Conservation (phyloP, 192 early-diverging fungal species). For the Backusella tarrabulga region DNA sequence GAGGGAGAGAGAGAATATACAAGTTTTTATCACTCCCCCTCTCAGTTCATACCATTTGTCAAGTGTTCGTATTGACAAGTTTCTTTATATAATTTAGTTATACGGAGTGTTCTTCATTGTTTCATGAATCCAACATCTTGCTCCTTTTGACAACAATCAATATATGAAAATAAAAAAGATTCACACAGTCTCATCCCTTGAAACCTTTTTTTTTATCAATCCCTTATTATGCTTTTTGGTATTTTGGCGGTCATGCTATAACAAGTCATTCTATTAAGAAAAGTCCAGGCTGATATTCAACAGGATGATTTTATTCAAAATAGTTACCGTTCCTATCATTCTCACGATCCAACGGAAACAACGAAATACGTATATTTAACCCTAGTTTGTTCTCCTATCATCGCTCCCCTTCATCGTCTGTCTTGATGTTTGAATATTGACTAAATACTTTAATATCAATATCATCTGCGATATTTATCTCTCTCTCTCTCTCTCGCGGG, state of each 20-base stretch:
- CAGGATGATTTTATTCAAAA: neutral
- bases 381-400: neutral
- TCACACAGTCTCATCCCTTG: neutral
- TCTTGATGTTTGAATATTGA: neutral
- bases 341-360: neutral
- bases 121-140: neutral
- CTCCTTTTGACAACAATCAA: neutral
- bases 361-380: neutral
- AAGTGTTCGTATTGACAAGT: neutral
- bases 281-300: neutral
- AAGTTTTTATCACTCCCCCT: neutral
- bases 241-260: neutral
- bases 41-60: too few species aligned
- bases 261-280: neutral
- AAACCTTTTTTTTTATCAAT: neutral
- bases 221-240: neutral
- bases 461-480: neutral
- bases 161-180: neutral
- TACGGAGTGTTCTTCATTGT: neutral
- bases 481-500: neutral
- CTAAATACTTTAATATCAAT: neutral
- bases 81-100: neutral
- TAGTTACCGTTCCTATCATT: neutral
- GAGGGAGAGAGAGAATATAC: neutral
- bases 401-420: neutral